Evolutionary conservation across 352 stramenopile species (phyloP).

Genomic region (Globisporangium paddicum): DNA sequence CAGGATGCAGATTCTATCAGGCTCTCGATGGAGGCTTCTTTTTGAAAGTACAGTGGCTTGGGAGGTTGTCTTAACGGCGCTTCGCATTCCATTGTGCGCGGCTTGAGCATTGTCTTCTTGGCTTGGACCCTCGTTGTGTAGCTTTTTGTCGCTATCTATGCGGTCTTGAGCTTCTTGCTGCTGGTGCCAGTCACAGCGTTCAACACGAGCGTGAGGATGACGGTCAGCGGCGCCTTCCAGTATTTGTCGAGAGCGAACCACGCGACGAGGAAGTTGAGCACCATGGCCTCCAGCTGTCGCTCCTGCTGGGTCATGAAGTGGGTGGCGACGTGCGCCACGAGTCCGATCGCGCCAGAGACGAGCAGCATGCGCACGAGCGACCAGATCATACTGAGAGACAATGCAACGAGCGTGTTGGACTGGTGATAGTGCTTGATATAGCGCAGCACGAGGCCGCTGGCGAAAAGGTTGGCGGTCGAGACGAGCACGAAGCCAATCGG

Average conservation of each 20-base stretch:
- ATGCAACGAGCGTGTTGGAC: conserved; percentile 26
- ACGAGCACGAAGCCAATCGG: conserved; percentile 54
- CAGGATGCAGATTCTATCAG: background rate
- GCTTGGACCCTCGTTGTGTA: background rate
- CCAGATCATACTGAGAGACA: conserved; percentile 32
- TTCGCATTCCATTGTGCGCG: conserved; percentile 14
- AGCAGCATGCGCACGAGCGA: conserved; percentile 41
- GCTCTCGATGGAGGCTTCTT: background rate
- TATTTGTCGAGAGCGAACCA: conserved; percentile 75
- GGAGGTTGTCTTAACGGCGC: background rate
- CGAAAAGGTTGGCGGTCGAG: conserved; percentile 67
- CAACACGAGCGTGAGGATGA: conserved; percentile 25
- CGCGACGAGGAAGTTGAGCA: conserved; percentile 60
- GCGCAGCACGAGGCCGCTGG: conserved; percentile 50
- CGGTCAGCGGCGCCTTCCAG: conserved; percentile 45
- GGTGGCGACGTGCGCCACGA: conserved; percentile 57
- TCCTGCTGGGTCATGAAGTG: conserved; percentile 46
- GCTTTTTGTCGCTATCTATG: conserved; percentile 8
- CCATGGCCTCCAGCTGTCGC: conserved; percentile 39
- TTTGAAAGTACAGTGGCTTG: background rate
- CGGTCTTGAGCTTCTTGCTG: conserved; percentile 20
- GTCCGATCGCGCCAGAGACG: conserved; percentile 33
- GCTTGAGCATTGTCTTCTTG: background rate
- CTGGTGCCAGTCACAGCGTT: background rate
- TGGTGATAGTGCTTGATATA: conserved; percentile 48